Conservation (phyloP, 1,284 basidiomycete genomes). For the Rhodotorula sp. region DNA sequence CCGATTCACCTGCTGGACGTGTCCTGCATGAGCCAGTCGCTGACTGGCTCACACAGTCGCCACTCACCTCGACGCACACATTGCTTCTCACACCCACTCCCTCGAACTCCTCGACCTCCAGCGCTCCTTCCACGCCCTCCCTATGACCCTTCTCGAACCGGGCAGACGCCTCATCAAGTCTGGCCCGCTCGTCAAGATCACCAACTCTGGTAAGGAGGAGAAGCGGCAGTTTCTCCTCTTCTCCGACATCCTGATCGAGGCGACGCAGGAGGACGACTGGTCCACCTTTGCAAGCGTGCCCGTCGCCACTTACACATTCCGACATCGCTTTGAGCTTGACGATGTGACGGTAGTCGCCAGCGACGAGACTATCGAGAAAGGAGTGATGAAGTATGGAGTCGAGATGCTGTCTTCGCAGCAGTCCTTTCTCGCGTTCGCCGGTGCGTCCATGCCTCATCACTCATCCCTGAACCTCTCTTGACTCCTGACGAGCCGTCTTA, state of each 20-base stretch:
- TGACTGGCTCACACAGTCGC: constrained; percentile 58
- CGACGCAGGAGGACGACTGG: constrained; percentile 2
- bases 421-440: constrained; percentile 70
- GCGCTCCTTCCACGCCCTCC: constrained; percentile 66
- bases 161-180: constrained; percentile 72
- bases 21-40: background rate
- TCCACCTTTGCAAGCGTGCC: constrained; percentile 3
- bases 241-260: constrained; percentile 74
- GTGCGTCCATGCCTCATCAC: constrained; percentile 51
- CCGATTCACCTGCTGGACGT: background rate
- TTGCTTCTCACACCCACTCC: constrained; percentile 70
- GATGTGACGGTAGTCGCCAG: constrained; percentile 71
- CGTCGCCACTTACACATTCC: constrained; percentile 67
- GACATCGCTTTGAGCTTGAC: constrained; percentile 65
- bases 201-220: constrained; percentile 45
- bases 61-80: constrained; percentile 68
- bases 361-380: constrained; percentile 52
- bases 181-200: constrained; percentile 52
- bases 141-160: constrained; percentile 70
- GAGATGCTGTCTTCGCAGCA: constrained; percentile 72
- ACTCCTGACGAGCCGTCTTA: background rate
- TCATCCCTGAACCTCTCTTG: background rate
- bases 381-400: constrained; percentile 54
- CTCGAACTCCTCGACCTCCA: constrained; percentile 71
- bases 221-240: constrained; percentile 70